Base-by-base conservation (phyloP, 78 protist genomes). In the Dictyostelium intermedium region DNA sequence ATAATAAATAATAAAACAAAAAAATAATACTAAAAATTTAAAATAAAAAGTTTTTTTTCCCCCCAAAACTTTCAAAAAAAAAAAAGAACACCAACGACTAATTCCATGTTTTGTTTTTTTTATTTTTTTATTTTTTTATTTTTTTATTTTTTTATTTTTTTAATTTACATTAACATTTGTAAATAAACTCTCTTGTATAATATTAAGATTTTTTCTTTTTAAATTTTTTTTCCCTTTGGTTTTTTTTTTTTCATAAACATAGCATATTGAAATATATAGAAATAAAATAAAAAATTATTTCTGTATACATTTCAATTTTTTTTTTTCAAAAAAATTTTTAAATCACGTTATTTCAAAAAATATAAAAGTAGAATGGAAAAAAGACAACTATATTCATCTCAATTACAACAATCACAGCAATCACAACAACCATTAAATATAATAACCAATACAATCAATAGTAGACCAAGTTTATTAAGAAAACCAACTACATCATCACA, bases 391-490 rank as follows among this genome's bases (percentile, higher is more conserved):
- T 20, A 56, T 20, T 56, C 66, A 56, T 56, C n/a, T 20, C 73
- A 66, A 61, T 23, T 61, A 61, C 72, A 61, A 63, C 74, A 63
- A 63, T 25, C 72, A 61, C 72, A 61, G n/a, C 34, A n/a, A 61
- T 11, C 20, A 61, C 72, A 61, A 23, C 72, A 25, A 72, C 79
- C 79, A 34, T 72, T 72, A 34, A 72, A 72, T 34, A 30, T 18
- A 34, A 72, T 72, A 5, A 72, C 79, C 11, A 72, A 72, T 32
- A 72, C 43, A 32, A 72, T 72, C 23, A 72, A 32, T 72, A 76
- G 41, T 41, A 76, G 82, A 39, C 61, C 47, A 34, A 76, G 82
- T 76, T 76, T 76, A 76, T n/a, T 76, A 39, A 76, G 56, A 39
- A 76, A 76, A 76, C 82, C 82, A 76, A n/a, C 10, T 0, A 6